Percentiles rank a stretch among this genome's conserved stretches.
These are phyloP conservation scores for Yarrowia osloensis DNA, from an alignment of 805 yeast genomes.

Conservation along the genomic window DNA sequence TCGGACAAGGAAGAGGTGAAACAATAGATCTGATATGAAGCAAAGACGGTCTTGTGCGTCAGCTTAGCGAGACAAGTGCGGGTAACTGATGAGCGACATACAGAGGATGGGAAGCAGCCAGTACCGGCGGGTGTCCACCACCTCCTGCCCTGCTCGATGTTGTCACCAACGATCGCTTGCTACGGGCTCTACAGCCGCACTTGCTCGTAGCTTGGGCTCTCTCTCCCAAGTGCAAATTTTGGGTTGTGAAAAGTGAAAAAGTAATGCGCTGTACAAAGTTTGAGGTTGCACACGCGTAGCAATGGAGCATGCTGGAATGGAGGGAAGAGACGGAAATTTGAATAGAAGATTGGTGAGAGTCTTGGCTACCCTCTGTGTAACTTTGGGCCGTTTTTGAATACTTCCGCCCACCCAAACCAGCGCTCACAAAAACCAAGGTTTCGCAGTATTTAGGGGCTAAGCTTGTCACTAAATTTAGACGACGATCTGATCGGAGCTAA, in stretches of 20 bases:
- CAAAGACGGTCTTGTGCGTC: neutral
- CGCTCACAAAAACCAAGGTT: neutral
- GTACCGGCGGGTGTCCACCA: too few species aligned
- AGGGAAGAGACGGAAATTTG: too few species aligned
- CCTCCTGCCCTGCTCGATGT: too few species aligned
- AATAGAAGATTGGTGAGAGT: neutral
- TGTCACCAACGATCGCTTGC: conserved; percentile 20
- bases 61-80: neutral
- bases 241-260: conserved; percentile 3
- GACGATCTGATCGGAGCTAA: conserved; percentile 24
- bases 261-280: conserved; percentile 6
- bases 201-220: neutral
- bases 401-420: neutral
- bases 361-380: neutral
- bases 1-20: neutral
- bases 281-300: neutral
- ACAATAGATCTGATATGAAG: conserved; percentile 15
- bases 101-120: too few species aligned
- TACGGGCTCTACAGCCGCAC: conserved; percentile 2
- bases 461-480: conserved; percentile 16
- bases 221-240: neutral
- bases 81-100: too few species aligned
- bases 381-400: neutral
- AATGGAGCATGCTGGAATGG: neutral
- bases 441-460: neutral